Evolutionary conservation across 352 stramenopile species (phyloP).

Genomic region (Salisapilia sapeloensis): DNA sequence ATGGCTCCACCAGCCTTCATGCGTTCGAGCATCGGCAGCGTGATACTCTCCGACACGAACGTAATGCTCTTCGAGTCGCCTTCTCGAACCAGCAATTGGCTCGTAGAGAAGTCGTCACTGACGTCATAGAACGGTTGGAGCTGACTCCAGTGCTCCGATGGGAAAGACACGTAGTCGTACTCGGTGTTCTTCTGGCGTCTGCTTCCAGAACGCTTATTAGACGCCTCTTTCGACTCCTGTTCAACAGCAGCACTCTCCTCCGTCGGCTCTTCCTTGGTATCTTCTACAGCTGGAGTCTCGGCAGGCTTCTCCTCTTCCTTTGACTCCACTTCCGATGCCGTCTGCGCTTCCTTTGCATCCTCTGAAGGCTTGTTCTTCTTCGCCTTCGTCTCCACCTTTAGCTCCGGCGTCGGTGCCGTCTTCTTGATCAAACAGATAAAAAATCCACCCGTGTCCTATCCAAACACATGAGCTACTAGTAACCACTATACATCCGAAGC

Average conservation of each 20-base stretch:
- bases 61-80: constrained; percentile 75
- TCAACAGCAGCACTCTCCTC: constrained; percentile 1
- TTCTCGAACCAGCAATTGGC: constrained; percentile 78
- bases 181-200: constrained; percentile 24
- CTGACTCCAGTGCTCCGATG: constrained; percentile 26
- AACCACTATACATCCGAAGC: constrained; percentile 1
- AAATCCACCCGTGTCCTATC: constrained; percentile 97
- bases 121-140: constrained; percentile 74
- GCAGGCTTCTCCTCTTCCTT: constrained; percentile 2
- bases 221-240: constrained; percentile 1
- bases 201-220: constrained; percentile 19
- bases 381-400: constrained; percentile 4
- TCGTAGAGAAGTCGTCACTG: constrained; percentile 30
- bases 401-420: constrained; percentile 31
- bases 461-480: no score
- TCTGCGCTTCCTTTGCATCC: constrained; percentile 10
- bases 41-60: constrained; percentile 77
- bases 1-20: constrained; percentile 80
- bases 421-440: constrained; percentile 97
- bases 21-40: constrained; percentile 52
- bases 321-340: constrained; percentile 1
- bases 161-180: constrained; percentile 65
- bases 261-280: constrained; percentile 1
- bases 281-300: constrained; percentile 4
- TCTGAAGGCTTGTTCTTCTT: constrained; percentile 5